phyloP scores from a whole-genome alignment of 495 filamentous ascomycete species.

The Bacidia gigantensis region DNA sequence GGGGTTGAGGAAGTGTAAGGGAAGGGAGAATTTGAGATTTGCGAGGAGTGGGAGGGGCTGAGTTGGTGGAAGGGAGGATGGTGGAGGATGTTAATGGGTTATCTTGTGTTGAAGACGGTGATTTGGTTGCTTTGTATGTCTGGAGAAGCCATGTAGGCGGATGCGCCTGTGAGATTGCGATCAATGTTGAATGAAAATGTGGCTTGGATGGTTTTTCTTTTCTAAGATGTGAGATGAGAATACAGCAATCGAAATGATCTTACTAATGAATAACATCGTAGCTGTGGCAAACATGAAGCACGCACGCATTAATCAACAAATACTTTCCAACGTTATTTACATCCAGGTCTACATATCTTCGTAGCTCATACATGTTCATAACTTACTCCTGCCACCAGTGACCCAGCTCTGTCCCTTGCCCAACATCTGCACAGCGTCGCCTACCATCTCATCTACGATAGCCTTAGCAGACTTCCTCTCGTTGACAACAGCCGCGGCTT shows the following conservation, averaged over 20 bases:
- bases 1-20: background rate
- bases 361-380: slow-evolving; percentile 25
- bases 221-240: too few relatives aligned
- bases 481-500: slow-evolving; percentile 84
- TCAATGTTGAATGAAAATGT: too few relatives aligned
- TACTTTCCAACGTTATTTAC: background rate
- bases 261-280: too few relatives aligned
- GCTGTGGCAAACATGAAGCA: too few relatives aligned
- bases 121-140: too few relatives aligned
- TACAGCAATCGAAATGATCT: too few relatives aligned
- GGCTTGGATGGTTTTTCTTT: too few relatives aligned
- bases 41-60: background rate
- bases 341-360: background rate
- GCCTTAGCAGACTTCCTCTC: slow-evolving; percentile 86
- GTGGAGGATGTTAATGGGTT: background rate
- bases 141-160: too few relatives aligned
- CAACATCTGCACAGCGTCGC: slow-evolving; percentile 60
- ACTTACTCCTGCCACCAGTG: slow-evolving; percentile 33
- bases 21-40: background rate
- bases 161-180: too few relatives aligned
- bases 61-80: background rate
- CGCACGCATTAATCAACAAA: too few relatives aligned
- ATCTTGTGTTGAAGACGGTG: too few relatives aligned
- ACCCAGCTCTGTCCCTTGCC: slow-evolving; percentile 51
- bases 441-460: slow-evolving; percentile 88